Conservation (phyloP, 768 basidiomycete genomes). For the Lyophyllum semitale region DNA sequence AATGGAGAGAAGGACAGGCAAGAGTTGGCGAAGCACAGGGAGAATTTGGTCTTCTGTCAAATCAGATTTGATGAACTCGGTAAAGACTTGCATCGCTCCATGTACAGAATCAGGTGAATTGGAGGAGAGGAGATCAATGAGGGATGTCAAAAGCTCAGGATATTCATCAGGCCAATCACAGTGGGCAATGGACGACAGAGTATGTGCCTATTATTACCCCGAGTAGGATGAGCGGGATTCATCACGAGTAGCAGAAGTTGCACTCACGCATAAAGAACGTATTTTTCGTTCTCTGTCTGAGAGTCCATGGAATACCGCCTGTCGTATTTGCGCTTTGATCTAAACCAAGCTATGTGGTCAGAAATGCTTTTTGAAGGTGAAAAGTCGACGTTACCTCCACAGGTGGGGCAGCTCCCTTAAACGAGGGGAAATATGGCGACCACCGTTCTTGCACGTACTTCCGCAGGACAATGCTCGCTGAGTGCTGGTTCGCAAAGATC, state of each 20-base stretch:
- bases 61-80: slow-evolving; percentile 92
- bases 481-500: slow-evolving; percentile 59
- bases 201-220: slow-evolving; percentile 63
- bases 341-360: slow-evolving; percentile 30
- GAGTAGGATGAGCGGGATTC: not conserved
- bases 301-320: slow-evolving; percentile 76
- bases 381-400: slow-evolving; percentile 52
- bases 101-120: slow-evolving; percentile 77
- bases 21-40: slow-evolving; percentile 84
- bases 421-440: slow-evolving; percentile 81
- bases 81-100: slow-evolving; percentile 94
- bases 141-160: slow-evolving; percentile 75
- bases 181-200: slow-evolving; percentile 84
- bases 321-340: slow-evolving; percentile 81
- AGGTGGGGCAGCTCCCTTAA: slow-evolving; percentile 76
- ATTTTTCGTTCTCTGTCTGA: slow-evolving; percentile 88
- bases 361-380: slow-evolving; percentile 8
- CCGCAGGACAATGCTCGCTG: slow-evolving; percentile 85
- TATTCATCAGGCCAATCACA: slow-evolving; percentile 98
- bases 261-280: slow-evolving; percentile 75
- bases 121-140: slow-evolving; percentile 79
- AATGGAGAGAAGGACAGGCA: slow-evolving; percentile 83
- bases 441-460: slow-evolving; percentile 90
- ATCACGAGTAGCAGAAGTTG: not conserved
- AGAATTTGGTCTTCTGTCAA: slow-evolving; percentile 94